These are phyloP conservation scores for Allantophomopsis cytisporea DNA, from an alignment of 2,329 filamentous ascomycete species.

Conservation along the genomic window DNA sequence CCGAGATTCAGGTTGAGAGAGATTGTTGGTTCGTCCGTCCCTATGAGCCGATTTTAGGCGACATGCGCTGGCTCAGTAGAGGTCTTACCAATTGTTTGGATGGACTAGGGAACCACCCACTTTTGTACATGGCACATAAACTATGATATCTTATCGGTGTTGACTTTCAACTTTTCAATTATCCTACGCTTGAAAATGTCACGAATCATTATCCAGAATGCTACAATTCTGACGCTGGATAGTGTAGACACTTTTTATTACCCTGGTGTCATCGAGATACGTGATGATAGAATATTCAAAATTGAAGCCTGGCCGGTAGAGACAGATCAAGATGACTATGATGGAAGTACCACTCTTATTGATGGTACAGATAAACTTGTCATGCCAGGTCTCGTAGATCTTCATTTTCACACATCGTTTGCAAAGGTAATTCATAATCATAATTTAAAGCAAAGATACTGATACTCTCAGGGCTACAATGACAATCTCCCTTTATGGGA, in stretches of 20 bases:
- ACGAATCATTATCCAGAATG: constrained; percentile 10
- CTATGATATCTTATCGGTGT: too few relatives aligned
- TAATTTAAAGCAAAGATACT: not conserved
- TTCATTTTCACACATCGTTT: constrained; percentile 12
- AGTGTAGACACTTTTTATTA: constrained; percentile 9
- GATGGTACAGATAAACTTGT: constrained; percentile 12
- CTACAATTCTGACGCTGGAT: constrained; percentile 10
- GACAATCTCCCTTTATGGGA: constrained; percentile 12
- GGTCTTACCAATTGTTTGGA: too few relatives aligned
- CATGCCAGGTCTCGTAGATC: constrained; percentile 11
- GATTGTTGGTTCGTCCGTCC: too few relatives aligned
- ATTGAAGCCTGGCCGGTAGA: constrained; percentile 3
- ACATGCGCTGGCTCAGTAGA: too few relatives aligned
- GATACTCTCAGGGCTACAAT: constrained; percentile 6
- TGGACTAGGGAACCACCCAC: too few relatives aligned
- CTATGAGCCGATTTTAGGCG: too few relatives aligned
- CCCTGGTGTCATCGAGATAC: constrained; percentile 10
- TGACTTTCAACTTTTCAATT: too few relatives aligned
- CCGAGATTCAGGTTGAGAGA: too few relatives aligned
- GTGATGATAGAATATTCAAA: constrained; percentile 8
- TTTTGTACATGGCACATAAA: too few relatives aligned
- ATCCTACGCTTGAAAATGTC: constrained; percentile 1
- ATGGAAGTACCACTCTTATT: constrained; percentile 7
- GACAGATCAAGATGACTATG: constrained; percentile 3
- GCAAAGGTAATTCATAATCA: constrained; percentile 7